A percentile compares a stretch with the other conserved stretches of the same genome.
These are phyloP conservation scores for Saussurea involucrata DNA, from an alignment of 129 eudicot species.

Conservation along the genomic window DNA sequence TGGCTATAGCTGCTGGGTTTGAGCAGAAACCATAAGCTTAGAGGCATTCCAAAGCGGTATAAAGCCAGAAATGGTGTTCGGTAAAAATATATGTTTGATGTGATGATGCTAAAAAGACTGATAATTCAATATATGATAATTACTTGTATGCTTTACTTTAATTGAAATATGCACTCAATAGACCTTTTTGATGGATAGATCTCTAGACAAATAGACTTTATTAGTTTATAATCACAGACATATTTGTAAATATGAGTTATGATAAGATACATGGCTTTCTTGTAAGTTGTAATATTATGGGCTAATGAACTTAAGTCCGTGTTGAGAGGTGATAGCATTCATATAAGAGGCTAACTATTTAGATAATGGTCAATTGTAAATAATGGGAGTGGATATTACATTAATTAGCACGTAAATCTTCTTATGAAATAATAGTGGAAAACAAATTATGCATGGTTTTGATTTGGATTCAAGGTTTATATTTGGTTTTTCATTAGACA, in stretches of 20 bases:
- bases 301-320: background rate
- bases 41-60: background rate
- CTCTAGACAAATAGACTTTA: background rate
- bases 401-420: no score
- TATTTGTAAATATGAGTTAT: background rate
- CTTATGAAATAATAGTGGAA: no score
- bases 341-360: no score
- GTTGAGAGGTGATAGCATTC: background rate
- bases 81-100: background rate
- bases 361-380: no score
- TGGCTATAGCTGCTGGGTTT: no score
- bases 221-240: background rate
- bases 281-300: background rate
- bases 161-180: background rate
- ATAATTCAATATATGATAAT: background rate
- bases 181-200: background rate
- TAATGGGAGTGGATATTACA: no score
- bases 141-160: background rate
- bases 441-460: no score
- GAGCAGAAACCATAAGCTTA: background rate
- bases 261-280: background rate
- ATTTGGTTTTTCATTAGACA: no score
- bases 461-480: no score
- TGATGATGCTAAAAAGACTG: background rate
- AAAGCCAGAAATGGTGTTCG: slow-evolving; percentile 5